Percentiles rank a stretch among this genome's conserved stretches.
Evolutionary conservation across 257 asterid genomes (phyloP).

Genomic region (Nemophila menziesii): DNA sequence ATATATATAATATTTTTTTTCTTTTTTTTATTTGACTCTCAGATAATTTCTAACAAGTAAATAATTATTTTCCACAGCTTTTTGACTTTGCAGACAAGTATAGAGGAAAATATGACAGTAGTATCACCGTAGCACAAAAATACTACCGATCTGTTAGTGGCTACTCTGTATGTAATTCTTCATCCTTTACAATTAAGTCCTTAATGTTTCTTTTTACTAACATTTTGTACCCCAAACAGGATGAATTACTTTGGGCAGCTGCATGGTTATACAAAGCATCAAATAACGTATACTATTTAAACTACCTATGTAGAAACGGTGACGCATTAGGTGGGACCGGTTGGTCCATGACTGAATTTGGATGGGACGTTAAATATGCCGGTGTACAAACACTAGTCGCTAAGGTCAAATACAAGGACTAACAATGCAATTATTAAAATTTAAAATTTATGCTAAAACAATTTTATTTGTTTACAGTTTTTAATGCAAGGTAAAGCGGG

Average conservation of each 20-base stretch:
- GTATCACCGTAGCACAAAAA: slow-evolving; percentile 78
- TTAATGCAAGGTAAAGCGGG: slow-evolving; percentile 84
- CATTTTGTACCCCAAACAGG: slow-evolving; percentile 26
- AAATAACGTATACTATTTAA: slow-evolving; percentile 47
- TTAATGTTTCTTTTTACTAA: background rate
- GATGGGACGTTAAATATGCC: slow-evolving; percentile 97
- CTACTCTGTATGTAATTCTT: slow-evolving; percentile 52
- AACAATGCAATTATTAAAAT: too few relatives aligned
- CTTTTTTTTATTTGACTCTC: background rate
- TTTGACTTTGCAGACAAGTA: slow-evolving; percentile 88
- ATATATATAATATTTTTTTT: background rate
- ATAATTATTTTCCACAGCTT: slow-evolving; percentile 36
- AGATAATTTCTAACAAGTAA: background rate
- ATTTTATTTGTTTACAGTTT: slow-evolving; percentile 32
- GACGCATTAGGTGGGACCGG: slow-evolving; percentile 90
- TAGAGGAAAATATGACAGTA: slow-evolving; percentile 92
- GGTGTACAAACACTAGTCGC: slow-evolving; percentile 91
- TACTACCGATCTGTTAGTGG: slow-evolving; percentile 97
- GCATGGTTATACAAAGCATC: slow-evolving; percentile 97
- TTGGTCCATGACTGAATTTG: slow-evolving; percentile 94
- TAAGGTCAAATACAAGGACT: too few relatives aligned
- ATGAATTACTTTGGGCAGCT: slow-evolving; percentile 94
- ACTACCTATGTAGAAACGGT: slow-evolving; percentile 68
- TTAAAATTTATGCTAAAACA: too few relatives aligned
- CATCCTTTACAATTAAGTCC: background rate